Base-by-base conservation (phyloP, 192 early-diverging fungal species). In the Coemansia sp. region DNA sequence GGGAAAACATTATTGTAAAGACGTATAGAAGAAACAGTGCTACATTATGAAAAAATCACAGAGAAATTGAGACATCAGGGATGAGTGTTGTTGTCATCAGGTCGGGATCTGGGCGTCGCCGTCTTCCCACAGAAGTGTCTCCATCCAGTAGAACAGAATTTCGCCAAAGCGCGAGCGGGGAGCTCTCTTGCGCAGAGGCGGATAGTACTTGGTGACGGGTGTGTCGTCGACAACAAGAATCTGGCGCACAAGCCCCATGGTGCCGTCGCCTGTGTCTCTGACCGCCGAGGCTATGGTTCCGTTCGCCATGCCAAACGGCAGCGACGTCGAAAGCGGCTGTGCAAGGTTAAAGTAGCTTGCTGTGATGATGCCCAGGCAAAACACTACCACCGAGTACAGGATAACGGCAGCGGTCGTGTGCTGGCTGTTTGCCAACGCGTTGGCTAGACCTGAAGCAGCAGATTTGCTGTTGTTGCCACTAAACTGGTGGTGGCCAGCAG, bases 121-220 rank as follows among this genome's bases (percentile, higher is more conserved):
- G 43, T 77, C 84, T 42, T 85, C 77, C 74, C 71, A 85, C 45
- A 85, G 72, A 56, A 85, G 74, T 30, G 84, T 80, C 66, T 85
- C 84, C 52, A 82, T 62, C 84, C 84, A 85, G 80, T 85, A 82
- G 66, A 85, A 80, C 45, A 85, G 37, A 49, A 77, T 72, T 39
- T 85, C 80, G 58, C 73, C 74, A 29, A 79, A 40, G 5, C 74
- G 71, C 49, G 80, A 76, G 61, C 83, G 83, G 12, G 79, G 65
- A 2, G 58, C 51, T 42, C 79, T 64, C 60, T 74, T 74, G 62
- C 76, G 76, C 37, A 79, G 57, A 21, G 80, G 66, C 20, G 76
- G 59, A 45, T 79, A 77, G 57, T 77, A 74, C 67, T 68, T 72
- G 66, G 61, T 48, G 9, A 49, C 72, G 2, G 71, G 81, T 15